Percentiles rank a stretch among this genome's conserved stretches.
These are phyloP conservation scores for Sordariomycetes sp. DNA, from an alignment of 2,329 filamentous ascomycete genomes.

Conservation along the genomic window DNA sequence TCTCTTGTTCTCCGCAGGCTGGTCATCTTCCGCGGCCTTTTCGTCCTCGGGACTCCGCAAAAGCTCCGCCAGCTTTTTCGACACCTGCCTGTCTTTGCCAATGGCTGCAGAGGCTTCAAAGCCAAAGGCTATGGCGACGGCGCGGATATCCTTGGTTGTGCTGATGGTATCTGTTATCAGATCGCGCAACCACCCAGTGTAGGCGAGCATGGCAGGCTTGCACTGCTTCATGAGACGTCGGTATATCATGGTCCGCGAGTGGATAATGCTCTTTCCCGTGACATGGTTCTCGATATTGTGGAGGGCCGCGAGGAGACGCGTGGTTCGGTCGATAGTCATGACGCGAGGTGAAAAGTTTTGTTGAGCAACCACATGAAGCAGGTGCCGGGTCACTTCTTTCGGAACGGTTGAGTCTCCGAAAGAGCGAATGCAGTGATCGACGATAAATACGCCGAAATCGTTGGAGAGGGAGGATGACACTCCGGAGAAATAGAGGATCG, in stretches of 20 bases:
- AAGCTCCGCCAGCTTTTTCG: slow-evolving; percentile 55
- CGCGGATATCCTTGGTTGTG: slow-evolving; percentile 63
- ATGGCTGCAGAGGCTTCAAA: slow-evolving; percentile 58
- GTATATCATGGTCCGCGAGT: slow-evolving; percentile 70
- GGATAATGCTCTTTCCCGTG: slow-evolving; percentile 70
- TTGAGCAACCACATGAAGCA: slow-evolving; percentile 70
- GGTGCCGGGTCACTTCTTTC: slow-evolving; percentile 68
- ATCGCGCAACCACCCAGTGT: slow-evolving; percentile 72
- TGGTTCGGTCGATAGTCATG: slow-evolving; percentile 61
- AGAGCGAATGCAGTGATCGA: slow-evolving; percentile 69
- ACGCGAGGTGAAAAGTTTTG: slow-evolving; percentile 69
- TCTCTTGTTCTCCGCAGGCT: neutral
- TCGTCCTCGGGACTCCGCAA: slow-evolving; percentile 39
- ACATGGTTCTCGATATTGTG: slow-evolving; percentile 63
- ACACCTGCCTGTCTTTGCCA: slow-evolving; percentile 57
- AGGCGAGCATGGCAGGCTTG: slow-evolving; percentile 56
- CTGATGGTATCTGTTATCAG: slow-evolving; percentile 76
- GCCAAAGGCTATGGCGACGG: slow-evolving; percentile 64
- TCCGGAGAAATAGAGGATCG: slow-evolving; percentile 65
- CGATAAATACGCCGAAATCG: slow-evolving; percentile 69
- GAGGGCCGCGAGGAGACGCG: slow-evolving; percentile 59
- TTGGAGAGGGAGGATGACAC: slow-evolving; percentile 60
- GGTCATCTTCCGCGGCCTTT: slow-evolving; percentile 24
- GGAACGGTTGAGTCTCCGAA: slow-evolving; percentile 58
- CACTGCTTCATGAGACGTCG: slow-evolving; percentile 64